phyloP scores from a whole-genome alignment of 345 rosid species.

The Jatropha curcas region DNA sequence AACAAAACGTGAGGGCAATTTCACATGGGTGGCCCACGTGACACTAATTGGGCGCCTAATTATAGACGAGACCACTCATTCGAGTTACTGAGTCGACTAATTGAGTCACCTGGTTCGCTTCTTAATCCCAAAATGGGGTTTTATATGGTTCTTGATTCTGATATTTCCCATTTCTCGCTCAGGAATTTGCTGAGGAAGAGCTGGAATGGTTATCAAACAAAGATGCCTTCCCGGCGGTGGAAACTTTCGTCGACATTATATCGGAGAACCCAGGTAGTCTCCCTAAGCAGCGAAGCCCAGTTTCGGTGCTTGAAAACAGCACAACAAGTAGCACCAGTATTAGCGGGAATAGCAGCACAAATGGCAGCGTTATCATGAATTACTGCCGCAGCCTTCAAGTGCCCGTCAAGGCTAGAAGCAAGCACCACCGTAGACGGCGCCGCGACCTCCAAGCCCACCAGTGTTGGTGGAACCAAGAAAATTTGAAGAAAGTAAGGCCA shows the following conservation, averaged over 20 bases:
- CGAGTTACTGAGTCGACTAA: conserved; percentile 11
- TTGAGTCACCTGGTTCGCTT: conserved; percentile 18
- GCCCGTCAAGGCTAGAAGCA: conserved; percentile 69
- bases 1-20: neutral
- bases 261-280: conserved; percentile 32
- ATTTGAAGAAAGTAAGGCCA: conserved; percentile 19
- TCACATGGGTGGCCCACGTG: conserved; percentile 14
- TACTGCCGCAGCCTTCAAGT: conserved; percentile 41
- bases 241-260: conserved; percentile 47
- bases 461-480: conserved; percentile 34
- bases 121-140: neutral
- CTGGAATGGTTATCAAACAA: conserved; percentile 81
- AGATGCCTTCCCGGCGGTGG: conserved; percentile 70
- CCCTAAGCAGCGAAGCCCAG: conserved; percentile 55
- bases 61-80: neutral
- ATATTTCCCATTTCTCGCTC: neutral
- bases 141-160: neutral
- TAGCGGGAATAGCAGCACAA: conserved; percentile 15
- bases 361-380: conserved; percentile 32
- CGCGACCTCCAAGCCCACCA: conserved; percentile 28
- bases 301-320: conserved; percentile 68
- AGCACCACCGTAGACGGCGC: conserved; percentile 45
- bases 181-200: conserved; percentile 74
- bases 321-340: conserved; percentile 39
- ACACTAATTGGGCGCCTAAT: neutral